Evolutionary conservation across 768 basidiomycete species (phyloP).

Genomic region (Tricholoma sp.): DNA sequence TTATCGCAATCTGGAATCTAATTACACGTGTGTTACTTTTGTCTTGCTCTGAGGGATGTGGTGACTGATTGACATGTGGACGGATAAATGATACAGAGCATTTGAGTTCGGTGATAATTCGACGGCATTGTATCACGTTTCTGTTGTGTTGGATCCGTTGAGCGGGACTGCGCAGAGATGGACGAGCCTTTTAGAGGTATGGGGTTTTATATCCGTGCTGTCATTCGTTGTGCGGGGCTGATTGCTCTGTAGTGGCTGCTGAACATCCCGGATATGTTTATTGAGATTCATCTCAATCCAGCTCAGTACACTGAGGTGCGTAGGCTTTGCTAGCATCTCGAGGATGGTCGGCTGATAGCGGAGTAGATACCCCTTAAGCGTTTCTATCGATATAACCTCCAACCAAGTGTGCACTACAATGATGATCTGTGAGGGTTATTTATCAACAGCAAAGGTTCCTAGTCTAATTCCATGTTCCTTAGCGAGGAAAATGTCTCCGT

Average conservation of each 20-base stretch:
- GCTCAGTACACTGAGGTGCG: slow-evolving; percentile 60
- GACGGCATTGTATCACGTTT: slow-evolving; percentile 65
- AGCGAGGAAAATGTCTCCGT: slow-evolving; percentile 57
- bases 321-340: neutral
- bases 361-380: slow-evolving; percentile 81
- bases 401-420: slow-evolving; percentile 56
- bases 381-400: slow-evolving; percentile 82
- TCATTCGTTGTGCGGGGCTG: neutral
- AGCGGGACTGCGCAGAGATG: slow-evolving; percentile 84
- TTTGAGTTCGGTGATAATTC: slow-evolving; percentile 66
- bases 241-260: slow-evolving; percentile 49
- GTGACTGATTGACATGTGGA: slow-evolving; percentile 1
- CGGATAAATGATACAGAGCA: slow-evolving; percentile 31
- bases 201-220: slow-evolving; percentile 4
- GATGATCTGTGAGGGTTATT: slow-evolving; percentile 53
- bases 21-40: slow-evolving; percentile 53
- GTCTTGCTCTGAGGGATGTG: neutral
- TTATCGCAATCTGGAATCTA: slow-evolving; percentile 55
- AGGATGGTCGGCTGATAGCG: neutral
- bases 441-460: neutral
- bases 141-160: slow-evolving; percentile 77
- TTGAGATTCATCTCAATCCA: slow-evolving; percentile 83
- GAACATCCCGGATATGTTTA: slow-evolving; percentile 55
- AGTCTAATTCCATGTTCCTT: neutral
- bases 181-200: slow-evolving; percentile 72